phyloP scores from a whole-genome alignment of 163 green algal genomes.

The Scenedesmus sp. region DNA sequence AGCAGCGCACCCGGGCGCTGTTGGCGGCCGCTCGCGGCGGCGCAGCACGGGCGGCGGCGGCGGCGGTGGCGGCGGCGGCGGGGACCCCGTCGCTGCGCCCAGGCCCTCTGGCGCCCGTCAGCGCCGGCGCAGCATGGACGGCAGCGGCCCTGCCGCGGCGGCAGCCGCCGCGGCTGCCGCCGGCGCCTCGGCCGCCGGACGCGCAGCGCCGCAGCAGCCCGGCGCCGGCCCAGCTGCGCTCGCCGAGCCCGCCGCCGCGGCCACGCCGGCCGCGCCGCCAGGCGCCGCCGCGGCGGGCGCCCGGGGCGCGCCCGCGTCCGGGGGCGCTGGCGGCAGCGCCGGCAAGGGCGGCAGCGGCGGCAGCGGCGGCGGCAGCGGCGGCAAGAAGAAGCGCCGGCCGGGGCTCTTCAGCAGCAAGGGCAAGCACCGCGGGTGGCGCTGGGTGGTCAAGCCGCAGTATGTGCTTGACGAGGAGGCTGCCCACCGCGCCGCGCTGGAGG shows the following conservation, averaged over 20 bases:
- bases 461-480: slow-evolving; percentile 15
- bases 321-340: slow-evolving; percentile 6
- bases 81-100: no score
- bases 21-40: no score
- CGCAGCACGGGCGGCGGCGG: background rate
- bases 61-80: no score
- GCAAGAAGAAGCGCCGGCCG: slow-evolving; percentile 4
- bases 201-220: slow-evolving; percentile 1
- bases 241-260: no score
- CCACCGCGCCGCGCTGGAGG: slow-evolving; percentile 6
- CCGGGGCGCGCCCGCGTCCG: background rate
- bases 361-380: slow-evolving; percentile 25
- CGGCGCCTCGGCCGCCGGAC: no score
- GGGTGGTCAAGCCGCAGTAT: slow-evolving; percentile 37
- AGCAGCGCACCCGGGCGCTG: background rate
- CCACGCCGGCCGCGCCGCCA: background rate
- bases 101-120: no score
- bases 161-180: background rate
- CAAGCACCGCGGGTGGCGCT: slow-evolving; percentile 23
- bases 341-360: background rate
- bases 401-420: background rate
- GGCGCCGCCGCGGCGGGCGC: background rate
- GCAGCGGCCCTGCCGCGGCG: no score
- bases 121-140: no score
- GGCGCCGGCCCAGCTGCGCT: no score